phyloP scores from a whole-genome alignment of 495 filamentous ascomycete genomes.

The Aspergillus funiculosus region DNA sequence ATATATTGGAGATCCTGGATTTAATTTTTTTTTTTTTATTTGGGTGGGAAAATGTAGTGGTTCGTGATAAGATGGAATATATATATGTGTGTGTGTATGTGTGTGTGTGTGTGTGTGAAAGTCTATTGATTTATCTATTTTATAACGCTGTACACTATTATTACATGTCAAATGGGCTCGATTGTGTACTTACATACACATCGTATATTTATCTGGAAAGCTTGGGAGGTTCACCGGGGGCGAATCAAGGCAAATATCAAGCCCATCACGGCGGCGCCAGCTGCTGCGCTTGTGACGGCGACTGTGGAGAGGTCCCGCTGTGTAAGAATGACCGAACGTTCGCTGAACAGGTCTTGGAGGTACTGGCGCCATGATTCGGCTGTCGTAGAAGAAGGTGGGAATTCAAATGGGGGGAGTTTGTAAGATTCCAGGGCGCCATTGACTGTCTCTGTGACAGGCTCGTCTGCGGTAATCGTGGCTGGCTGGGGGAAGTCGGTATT shows the following conservation, averaged over 20 bases:
- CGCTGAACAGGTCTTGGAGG: slow-evolving; percentile 56
- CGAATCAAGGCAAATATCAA: slow-evolving; percentile 55
- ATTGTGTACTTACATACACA: no score
- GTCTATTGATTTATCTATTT: not conserved
- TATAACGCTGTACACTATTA: not conserved
- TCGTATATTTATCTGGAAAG: no score
- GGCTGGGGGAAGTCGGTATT: not conserved
- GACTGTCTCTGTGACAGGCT: slow-evolving; percentile 9
- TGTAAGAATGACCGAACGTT: slow-evolving; percentile 57
- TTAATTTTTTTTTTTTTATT: no score
- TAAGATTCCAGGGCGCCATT: slow-evolving; percentile 17
- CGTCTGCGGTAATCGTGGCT: slow-evolving; percentile 1
- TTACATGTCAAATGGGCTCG: slow-evolving; percentile 2
- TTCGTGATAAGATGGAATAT: no score
- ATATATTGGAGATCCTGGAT: no score
- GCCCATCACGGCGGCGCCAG: slow-evolving; percentile 60
- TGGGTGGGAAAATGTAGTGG: no score
- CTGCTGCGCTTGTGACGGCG: slow-evolving; percentile 65
- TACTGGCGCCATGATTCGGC: slow-evolving; percentile 47
- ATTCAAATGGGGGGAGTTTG: slow-evolving; percentile 21
- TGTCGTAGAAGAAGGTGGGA: slow-evolving; percentile 21
- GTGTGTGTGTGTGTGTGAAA: no score
- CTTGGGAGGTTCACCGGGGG: slow-evolving; percentile 37
- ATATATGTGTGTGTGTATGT: no score
- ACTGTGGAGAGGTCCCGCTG: slow-evolving; percentile 70